A percentile compares a stretch with the other conserved stretches of the same genome.
Conservation (phyloP, 75 land plant genomes). For the Pinus taeda region DNA sequence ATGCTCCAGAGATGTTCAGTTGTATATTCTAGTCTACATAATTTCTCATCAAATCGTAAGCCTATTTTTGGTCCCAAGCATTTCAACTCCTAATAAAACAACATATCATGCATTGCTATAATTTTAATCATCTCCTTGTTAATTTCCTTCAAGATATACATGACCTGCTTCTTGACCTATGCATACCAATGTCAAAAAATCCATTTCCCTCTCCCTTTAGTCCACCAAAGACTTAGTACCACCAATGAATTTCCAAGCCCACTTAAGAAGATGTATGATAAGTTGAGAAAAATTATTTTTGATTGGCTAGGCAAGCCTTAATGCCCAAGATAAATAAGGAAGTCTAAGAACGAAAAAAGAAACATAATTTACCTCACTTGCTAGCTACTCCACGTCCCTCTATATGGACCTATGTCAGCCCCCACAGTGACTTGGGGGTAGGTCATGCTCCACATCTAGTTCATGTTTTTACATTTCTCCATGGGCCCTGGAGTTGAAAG, state of each 20-base stretch:
- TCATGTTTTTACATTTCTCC: constrained; percentile 45
- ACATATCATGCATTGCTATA: neutral
- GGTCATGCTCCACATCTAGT: constrained; percentile 12
- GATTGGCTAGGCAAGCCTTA: neutral
- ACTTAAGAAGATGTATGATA: neutral
- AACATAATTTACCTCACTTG: neutral
- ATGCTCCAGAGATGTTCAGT: neutral
- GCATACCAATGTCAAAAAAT: constrained; percentile 1
- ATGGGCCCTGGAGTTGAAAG: constrained; percentile 36
- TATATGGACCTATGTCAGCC: neutral
- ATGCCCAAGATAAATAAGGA: neutral
- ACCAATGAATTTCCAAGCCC: neutral
- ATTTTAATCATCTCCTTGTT: neutral
- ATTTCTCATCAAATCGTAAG: neutral
- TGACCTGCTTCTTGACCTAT: constrained; percentile 11
- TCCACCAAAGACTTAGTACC: neutral
- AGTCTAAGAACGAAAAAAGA: neutral
- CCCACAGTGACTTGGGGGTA: neutral
- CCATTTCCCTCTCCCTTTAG: neutral
- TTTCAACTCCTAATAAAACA: neutral
- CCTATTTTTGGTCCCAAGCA: neutral
- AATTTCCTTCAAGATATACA: neutral
- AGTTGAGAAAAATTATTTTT: neutral
- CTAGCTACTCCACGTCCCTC: neutral
- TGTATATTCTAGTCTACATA: neutral